Conservation (phyloP, 129 eudicot genomes). For the Flaveria robusta region DNA sequence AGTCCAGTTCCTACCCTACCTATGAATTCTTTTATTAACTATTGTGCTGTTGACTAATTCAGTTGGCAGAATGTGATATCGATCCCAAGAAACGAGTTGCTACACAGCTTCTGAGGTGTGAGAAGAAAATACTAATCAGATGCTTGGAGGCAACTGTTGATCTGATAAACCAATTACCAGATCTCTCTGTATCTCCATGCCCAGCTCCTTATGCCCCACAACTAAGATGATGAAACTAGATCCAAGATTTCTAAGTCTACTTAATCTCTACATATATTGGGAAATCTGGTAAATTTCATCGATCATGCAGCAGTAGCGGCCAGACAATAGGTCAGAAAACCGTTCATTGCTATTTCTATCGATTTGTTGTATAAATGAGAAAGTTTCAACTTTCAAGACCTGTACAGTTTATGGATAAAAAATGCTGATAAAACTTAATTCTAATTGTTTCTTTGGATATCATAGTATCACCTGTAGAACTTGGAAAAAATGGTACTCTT, state of each 20-base stretch:
- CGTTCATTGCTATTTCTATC: constrained; percentile 16
- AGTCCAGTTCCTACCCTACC: background rate
- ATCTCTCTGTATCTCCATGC: constrained; percentile 77
- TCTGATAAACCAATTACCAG: constrained; percentile 74
- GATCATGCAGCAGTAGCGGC: constrained; percentile 18
- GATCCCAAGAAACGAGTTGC: constrained; percentile 94
- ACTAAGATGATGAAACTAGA: constrained; percentile 56
- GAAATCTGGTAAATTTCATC: constrained; percentile 8
- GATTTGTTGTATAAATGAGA: constrained; percentile 19
- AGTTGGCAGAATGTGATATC: constrained; percentile 74
- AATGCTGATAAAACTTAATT: constrained; percentile 11
- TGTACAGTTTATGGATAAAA: constrained; percentile 23
- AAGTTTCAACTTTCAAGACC: background rate
- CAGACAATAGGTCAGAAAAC: constrained; percentile 19
- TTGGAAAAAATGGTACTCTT: background rate
- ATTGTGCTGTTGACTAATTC: constrained; percentile 23
- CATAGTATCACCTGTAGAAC: background rate
- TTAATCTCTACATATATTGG: constrained; percentile 15
- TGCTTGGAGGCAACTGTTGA: constrained; percentile 73
- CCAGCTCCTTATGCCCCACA: constrained; percentile 92
- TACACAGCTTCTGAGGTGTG: constrained; percentile 78
- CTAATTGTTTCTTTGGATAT: background rate
- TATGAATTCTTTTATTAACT: constrained; percentile 9
- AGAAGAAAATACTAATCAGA: constrained; percentile 74
- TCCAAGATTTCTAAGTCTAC: constrained; percentile 12